Base-by-base conservation (phyloP, 176 grass and related monocot species). In the Microstegium vimineum region DNA sequence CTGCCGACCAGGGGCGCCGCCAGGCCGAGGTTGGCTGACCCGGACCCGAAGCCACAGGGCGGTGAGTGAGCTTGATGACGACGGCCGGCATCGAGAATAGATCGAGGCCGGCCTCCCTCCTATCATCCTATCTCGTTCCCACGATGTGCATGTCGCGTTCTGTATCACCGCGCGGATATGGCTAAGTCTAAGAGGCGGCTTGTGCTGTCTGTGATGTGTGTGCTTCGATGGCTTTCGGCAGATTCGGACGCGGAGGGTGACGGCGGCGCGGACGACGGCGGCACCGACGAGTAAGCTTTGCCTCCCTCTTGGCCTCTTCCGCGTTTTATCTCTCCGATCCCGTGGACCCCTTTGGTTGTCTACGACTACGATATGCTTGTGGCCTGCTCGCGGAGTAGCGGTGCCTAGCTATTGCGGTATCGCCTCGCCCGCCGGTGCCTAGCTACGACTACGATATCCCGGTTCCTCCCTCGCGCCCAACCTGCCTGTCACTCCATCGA, bases 181-280 rank as follows among this genome's bases (percentile, higher is more conserved):
- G 83, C 74, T 92, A n/a, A n/a, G n/a, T n/a, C n/a, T n/a, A 62
- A 86, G 40, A 43, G 14, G 41, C 68, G 34, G 16, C 18, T 12
- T 32, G 54, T 47, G 45, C 4, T 47, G n/a, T n/a, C n/a, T n/a
- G n/a, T n/a, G n/a, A n/a, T n/a, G 45, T 54, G 49, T 51, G 15
- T 51, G 47, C 20, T 56, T 56, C 20, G 4, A 59, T 59, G 52
- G 78, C 23, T 63, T 13, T 70, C n/a, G 36, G 69, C 89, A 91
- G 89, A 91, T 91, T 87, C 75, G 49, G 80, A 83, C 64, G 81
- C 33, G 23, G 70, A 52, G 70, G 68, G 20, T 63, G 70, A 66
- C 54, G 82, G 70, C 68, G 43, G 63, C 77, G 70, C 68, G 47
- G 85, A 79, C 84, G 57, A 75, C 64, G 41, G 83, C 69, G 87